Base-by-base conservation (phyloP, 2,329 filamentous ascomycete genomes). In the Microdochium paspali region DNA sequence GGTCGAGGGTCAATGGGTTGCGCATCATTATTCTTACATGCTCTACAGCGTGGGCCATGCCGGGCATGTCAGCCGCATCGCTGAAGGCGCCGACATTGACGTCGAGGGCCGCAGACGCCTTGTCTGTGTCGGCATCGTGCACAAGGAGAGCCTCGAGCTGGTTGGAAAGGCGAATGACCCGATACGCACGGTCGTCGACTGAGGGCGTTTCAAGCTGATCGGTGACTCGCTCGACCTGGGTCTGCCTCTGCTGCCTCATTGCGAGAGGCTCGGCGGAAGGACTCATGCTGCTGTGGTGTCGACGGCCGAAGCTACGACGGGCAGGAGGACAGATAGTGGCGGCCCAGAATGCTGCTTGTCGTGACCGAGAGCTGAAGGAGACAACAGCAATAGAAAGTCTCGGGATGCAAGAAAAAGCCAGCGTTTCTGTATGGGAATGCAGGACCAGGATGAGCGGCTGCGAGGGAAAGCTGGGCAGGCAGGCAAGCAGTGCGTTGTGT, bases 11-110 rank as follows among this genome's bases (percentile, higher is more conserved):
- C 15, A 40, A 21, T 40, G 13, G n/a, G n/a, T n/a, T 7, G 20
- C 18, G 15, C 18, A 9, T 5, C 6, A 20, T 7, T 40, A 10
- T 18, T 61, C 65, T 51, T 70, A 81, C 78, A 76, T 96, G 91
- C 73, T 97, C 91, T 47, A 97, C 89, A 6, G 90, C 90, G 70
- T 97, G 93, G 46, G 91, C 91, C 80, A 95, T 90, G 50, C 93
- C 90, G 13, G 89, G 90, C 80, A 97, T 90, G 57, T 90, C 87
- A 54, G 85, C 80, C 54, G 87, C 82, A 61, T 98, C 93, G 61
- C 87, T 94, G 70, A 96, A 96, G 66, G 88, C 94, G 51, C 93
- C 93, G 30, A 96, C 91, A 65, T 95, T 90, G 61, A 97, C 90
- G 63, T 97, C 93, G 61, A 97, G 82, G 45, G 91, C 87, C 10